A percentile compares a stretch with the other conserved stretches of the same genome.
Conservation (phyloP, 768 basidiomycete species). For the Leccinum rimulosum region DNA sequence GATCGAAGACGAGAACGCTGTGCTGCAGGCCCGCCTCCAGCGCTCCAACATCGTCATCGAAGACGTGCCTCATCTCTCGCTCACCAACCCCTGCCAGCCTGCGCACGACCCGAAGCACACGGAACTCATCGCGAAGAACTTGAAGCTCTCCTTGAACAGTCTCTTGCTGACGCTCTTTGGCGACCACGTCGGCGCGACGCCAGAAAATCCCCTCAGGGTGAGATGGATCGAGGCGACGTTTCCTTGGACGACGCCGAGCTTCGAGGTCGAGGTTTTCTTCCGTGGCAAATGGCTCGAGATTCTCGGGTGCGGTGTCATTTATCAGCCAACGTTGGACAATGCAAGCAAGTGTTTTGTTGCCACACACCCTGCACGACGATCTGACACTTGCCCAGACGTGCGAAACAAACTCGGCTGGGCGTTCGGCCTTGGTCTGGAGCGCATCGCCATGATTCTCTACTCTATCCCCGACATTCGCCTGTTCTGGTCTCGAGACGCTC, state of each 20-base stretch:
- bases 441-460: slow-evolving; percentile 97
- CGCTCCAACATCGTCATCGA: slow-evolving; percentile 80
- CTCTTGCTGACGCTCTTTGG: slow-evolving; percentile 84
- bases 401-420: slow-evolving; percentile 92
- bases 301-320: slow-evolving; percentile 88
- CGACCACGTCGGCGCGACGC: slow-evolving; percentile 44
- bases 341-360: slow-evolving; percentile 58
- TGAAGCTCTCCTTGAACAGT: slow-evolving; percentile 88
- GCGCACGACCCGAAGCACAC: slow-evolving; percentile 74
- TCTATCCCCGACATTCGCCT: slow-evolving; percentile 96
- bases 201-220: slow-evolving; percentile 74
- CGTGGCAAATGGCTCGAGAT: slow-evolving; percentile 97
- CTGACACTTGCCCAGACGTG: slow-evolving; percentile 49
- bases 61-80: slow-evolving; percentile 73
- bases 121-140: slow-evolving; percentile 71
- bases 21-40: slow-evolving; percentile 57
- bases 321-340: slow-evolving; percentile 82
- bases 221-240: slow-evolving; percentile 99
- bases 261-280: slow-evolving; percentile 97
- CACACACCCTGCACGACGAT: neutral
- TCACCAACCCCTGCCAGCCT: slow-evolving; percentile 78
- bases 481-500: slow-evolving; percentile 90
- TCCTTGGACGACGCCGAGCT: slow-evolving; percentile 97
- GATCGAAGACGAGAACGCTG: slow-evolving; percentile 69
- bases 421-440: slow-evolving; percentile 94